Evolutionary conservation across 2,329 filamentous ascomycete genomes (phyloP).

Genomic region (Saccharata proteae): DNA sequence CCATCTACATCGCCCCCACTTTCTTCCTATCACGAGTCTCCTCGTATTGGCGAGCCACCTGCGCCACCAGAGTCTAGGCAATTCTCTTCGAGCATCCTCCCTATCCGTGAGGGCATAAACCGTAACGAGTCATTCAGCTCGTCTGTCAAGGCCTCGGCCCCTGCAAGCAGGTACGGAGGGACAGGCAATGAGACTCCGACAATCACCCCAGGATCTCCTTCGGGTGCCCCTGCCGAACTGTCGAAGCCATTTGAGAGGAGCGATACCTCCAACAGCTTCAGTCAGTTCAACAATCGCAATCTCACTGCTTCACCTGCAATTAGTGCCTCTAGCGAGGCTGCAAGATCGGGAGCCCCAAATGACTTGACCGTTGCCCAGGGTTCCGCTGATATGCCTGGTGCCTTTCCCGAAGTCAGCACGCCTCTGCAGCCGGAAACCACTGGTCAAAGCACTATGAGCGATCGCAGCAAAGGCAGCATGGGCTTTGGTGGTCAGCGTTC

Average conservation of each 20-base stretch:
- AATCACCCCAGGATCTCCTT: constrained; percentile 26
- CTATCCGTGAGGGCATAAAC: constrained; percentile 46
- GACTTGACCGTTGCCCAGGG: too few species aligned
- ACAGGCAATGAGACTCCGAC: constrained; percentile 37
- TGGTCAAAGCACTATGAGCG: constrained; percentile 35
- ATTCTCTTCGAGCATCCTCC: constrained; percentile 64
- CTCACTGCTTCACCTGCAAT: constrained; percentile 27
- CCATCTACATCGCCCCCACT: constrained; percentile 53
- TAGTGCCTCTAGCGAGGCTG: constrained; percentile 26
- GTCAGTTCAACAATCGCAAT: constrained; percentile 26
- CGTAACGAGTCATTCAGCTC: constrained; percentile 59
- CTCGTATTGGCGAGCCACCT: constrained; percentile 46
- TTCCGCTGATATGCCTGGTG: constrained; percentile 32
- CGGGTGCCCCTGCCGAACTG: constrained; percentile 40
- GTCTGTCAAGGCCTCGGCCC: constrained; percentile 65
- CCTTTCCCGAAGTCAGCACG: constrained; percentile 32
- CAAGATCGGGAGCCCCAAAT: constrained; percentile 20
- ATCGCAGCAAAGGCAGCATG: constrained; percentile 30
- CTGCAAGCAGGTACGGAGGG: constrained; percentile 50
- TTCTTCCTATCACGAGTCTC: constrained; percentile 40
- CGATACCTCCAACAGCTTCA: constrained; percentile 22
- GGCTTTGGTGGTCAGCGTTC: constrained; percentile 28
- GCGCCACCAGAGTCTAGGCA: constrained; percentile 63
- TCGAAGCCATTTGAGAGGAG: constrained; percentile 23
- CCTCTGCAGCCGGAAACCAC: constrained; percentile 37